A percentile compares a stretch with the other conserved stretches of the same genome.
Conservation (phyloP, 768 basidiomycete genomes). For the Crepidotus variabilis region DNA sequence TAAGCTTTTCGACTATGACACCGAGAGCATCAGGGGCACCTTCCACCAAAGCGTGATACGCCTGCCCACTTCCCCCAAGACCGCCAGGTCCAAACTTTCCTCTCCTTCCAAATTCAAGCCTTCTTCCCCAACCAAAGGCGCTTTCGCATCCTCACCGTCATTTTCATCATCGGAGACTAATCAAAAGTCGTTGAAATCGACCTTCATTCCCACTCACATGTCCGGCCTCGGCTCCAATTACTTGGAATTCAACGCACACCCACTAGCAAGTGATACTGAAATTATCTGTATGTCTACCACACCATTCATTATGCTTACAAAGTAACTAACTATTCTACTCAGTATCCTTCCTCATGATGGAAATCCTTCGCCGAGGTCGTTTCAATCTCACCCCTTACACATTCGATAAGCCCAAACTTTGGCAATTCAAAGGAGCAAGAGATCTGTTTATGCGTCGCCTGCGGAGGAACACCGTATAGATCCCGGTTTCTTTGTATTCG, state of each 20-base stretch:
- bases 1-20: constrained; percentile 52
- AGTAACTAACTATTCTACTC: constrained; percentile 2
- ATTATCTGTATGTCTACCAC: constrained; percentile 40
- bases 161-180: constrained; percentile 12
- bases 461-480: constrained; percentile 33
- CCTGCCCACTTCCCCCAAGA: constrained; percentile 29
- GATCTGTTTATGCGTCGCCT: constrained; percentile 33
- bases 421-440: constrained; percentile 41
- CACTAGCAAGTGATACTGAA: constrained; percentile 45
- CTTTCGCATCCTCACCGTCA: constrained; percentile 16
- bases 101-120: constrained; percentile 12
- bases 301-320: constrained; percentile 4
- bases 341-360: constrained; percentile 66
- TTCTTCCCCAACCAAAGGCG: constrained; percentile 10
- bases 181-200: constrained; percentile 18
- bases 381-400: constrained; percentile 47
- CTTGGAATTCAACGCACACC: constrained; percentile 51
- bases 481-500: not conserved
- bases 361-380: constrained; percentile 56
- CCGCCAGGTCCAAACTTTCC: constrained; percentile 16
- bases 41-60: constrained; percentile 50
- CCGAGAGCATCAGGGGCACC: constrained; percentile 43
- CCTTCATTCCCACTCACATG: constrained; percentile 46
- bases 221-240: constrained; percentile 54
- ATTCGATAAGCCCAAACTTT: constrained; percentile 45